Base-by-base conservation (phyloP, 1,139 yeast species). In the Taiozyma sp. region DNA sequence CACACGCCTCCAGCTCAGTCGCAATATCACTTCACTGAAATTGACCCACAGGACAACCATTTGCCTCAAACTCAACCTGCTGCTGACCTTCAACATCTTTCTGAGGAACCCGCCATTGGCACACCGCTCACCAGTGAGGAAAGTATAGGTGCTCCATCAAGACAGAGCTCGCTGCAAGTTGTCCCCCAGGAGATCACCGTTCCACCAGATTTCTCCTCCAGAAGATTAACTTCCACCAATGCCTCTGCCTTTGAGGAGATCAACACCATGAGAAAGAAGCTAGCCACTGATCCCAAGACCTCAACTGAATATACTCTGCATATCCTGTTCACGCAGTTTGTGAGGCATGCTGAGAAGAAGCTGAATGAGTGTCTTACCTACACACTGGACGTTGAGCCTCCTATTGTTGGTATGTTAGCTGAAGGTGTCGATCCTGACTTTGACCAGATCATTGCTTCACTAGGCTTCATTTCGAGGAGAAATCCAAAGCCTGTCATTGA, bases 401-500 rank as follows among this genome's bases (percentile, higher is more conserved):
- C 91, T 19, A 83, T 91, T 10, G 83, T 86, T 34, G 88, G 87
- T 40, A 71, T 91, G n/a, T 71, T 95, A 16, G 88, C 93, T 0
- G 95, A 87, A 61, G 98, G 97, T 0, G 84, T 81, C 0, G 99
- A 93, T 64, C 84, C 87, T 0, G 81, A 80, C 30, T 92, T 93
- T 65, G 99, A 93, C 68, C 83, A 87, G 61, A 87, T 91, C 51
- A 82, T 95, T 29, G 82, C 83, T 12, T 86, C 97, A 0, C 73
- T 93, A 54, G 99, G 99, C 2, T 90, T 88, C 65, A 88, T 93
- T 42, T 96, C 99, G 1, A 77, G 91, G 52, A 77, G 86, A 39
- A 89, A 91, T 60, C 98, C 98, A 0, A 92, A 91, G 63, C 96
- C 97, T 0, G 97, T 95, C 4, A 92, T 95, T 45, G 99, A 95